Evolutionary conservation across 306 rosid species (phyloP).

Genomic region (Vicia faba): DNA sequence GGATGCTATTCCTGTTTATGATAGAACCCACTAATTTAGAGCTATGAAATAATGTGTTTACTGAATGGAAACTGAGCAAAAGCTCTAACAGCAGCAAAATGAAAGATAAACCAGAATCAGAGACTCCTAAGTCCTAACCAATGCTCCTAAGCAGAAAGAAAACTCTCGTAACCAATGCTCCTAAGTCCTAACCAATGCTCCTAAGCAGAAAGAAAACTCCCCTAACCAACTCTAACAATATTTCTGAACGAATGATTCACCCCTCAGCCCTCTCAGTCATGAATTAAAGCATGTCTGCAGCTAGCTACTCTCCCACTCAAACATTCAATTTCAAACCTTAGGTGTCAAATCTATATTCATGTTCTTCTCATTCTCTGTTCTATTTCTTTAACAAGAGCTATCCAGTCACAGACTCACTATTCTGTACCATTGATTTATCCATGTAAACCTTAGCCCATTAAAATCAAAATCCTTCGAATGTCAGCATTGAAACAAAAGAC

Average conservation of each 20-base stretch:
- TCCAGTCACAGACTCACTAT: conserved; percentile 1
- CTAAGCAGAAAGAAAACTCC: no score
- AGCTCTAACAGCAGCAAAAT: no score
- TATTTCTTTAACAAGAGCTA: not conserved
- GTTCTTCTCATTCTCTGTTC: conserved; percentile 16
- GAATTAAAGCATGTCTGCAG: conserved; percentile 1
- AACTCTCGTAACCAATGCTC: no score
- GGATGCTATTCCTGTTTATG: conserved; percentile 2
- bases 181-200: no score
- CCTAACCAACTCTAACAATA: no score
- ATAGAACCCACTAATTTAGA: no score
- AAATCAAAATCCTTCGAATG: conserved; percentile 10
- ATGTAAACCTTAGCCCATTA: conserved; percentile 12
- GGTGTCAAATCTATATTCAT: not conserved
- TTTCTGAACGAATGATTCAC: no score
- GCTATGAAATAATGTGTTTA: no score
- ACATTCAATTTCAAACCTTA: conserved; percentile 29
- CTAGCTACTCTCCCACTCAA: conserved; percentile 15
- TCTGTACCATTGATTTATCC: conserved; percentile 22
- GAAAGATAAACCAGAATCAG: no score
- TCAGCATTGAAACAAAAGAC: conserved; percentile 9
- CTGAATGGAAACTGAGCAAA: no score
- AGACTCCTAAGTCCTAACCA: no score
- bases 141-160: no score
- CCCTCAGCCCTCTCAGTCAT: not conserved